Evolutionary conservation across 306 rosid species (phyloP).

Genomic region (Fragaria ananassa): DNA sequence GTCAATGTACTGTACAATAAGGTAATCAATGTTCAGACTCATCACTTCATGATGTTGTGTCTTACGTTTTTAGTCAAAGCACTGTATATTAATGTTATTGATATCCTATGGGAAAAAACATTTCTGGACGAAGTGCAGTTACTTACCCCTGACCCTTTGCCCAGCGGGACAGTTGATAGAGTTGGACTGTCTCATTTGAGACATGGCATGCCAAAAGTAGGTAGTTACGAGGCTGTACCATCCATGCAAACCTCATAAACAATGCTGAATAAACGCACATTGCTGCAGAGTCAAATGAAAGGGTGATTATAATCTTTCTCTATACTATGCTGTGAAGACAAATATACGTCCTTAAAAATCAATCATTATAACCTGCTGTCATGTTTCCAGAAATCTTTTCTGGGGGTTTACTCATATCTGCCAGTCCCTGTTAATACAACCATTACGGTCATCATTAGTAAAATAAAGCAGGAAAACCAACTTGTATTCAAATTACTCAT

Average conservation of each 20-base stretch:
- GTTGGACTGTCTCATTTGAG: slow-evolving; percentile 66
- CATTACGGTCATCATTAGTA: slow-evolving; percentile 1
- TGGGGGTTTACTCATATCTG: slow-evolving; percentile 84
- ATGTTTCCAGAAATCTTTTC: slow-evolving; percentile 95
- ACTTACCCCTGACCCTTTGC: slow-evolving; percentile 53
- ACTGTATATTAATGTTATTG: neutral
- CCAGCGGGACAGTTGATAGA: slow-evolving; percentile 69
- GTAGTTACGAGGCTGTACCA: slow-evolving; percentile 75
- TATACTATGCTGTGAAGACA: neutral
- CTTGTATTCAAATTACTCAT: neutral
- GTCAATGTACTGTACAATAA: neutral
- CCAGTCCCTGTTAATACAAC: slow-evolving; percentile 59
- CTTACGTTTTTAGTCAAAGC: neutral
- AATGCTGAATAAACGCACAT: slow-evolving; percentile 59
- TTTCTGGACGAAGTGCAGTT: neutral
- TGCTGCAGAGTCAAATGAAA: slow-evolving; percentile 40
- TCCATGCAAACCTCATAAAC: slow-evolving; percentile 79
- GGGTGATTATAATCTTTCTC: slow-evolving; percentile 7
- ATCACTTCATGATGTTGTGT: neutral
- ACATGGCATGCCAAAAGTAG: slow-evolving; percentile 63
- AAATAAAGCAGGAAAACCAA: neutral
- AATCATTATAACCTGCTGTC: slow-evolving; percentile 65
- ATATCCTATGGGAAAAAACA: neutral
- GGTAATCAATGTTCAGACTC: neutral
- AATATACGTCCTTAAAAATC: slow-evolving; percentile 5